A percentile compares a stretch with the other conserved stretches of the same genome.
These are phyloP conservation scores for Ganoderma multipileum DNA, from an alignment of 1,284 basidiomycete genomes.

Conservation along the genomic window DNA sequence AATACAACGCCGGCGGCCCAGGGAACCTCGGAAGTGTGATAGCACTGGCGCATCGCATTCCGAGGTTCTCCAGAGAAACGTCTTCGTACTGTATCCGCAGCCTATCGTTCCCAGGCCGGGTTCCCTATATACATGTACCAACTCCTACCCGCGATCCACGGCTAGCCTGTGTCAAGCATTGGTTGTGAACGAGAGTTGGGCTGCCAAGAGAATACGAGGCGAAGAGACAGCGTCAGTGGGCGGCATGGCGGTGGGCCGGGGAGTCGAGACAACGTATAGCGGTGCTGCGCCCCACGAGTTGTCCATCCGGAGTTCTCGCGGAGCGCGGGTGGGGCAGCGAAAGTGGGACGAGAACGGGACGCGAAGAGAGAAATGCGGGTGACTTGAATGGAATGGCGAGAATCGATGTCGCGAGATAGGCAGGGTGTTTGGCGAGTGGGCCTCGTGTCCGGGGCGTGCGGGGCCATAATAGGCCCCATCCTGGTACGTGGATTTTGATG, in stretches of 20 bases:
- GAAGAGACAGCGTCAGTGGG: neutral
- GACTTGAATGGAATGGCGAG: constrained; percentile 6
- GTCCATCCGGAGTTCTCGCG: neutral
- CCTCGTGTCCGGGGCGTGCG: constrained; percentile 30
- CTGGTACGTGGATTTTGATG: constrained; percentile 12
- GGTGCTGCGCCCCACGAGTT: neutral
- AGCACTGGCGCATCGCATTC: neutral
- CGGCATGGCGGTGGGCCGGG: neutral
- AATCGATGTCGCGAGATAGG: constrained; percentile 30
- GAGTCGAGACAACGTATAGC: neutral
- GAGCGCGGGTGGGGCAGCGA: constrained; percentile 4
- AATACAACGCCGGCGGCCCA: neutral
- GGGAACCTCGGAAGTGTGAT: constrained; percentile 3
- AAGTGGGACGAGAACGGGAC: constrained; percentile 6
- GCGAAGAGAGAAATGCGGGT: neutral
- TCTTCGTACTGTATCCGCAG: constrained; percentile 2
- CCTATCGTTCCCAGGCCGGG: neutral
- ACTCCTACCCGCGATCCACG: neutral
- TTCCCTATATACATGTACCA: neutral
- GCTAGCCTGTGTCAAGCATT: neutral
- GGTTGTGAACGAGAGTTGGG: neutral
- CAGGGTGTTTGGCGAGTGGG: constrained; percentile 22
- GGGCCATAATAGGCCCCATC: constrained; percentile 26
- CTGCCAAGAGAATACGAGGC: neutral
- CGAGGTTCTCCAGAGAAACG: constrained; percentile 3